Conservation (phyloP, 805 yeast species). For the Gaillardinia entomophila region DNA sequence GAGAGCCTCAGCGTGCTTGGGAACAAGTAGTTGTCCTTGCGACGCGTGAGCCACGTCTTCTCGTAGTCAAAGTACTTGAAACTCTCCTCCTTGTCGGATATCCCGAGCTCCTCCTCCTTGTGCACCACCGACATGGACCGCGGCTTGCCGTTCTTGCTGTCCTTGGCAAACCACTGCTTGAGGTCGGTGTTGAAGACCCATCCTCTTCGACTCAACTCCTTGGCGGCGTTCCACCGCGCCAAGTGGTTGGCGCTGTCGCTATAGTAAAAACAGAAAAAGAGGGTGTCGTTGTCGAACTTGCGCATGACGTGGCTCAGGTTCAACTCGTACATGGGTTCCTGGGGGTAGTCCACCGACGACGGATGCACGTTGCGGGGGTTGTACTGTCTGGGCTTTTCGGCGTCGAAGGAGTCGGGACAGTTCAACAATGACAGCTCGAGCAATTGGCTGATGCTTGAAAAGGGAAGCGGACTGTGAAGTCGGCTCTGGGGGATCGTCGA, state of each 20-base stretch:
- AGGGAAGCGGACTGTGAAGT: constrained; percentile 46
- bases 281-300: constrained; percentile 78
- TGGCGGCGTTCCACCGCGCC: constrained; percentile 55
- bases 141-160: constrained; percentile 42
- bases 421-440: constrained; percentile 76
- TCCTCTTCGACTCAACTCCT: constrained; percentile 70
- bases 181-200: constrained; percentile 75
- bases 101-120: constrained; percentile 11
- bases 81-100: constrained; percentile 37
- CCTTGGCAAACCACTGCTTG: constrained; percentile 76
- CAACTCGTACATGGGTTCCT: constrained; percentile 67
- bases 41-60: constrained; percentile 45
- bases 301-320: constrained; percentile 56
- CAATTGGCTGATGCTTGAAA: constrained; percentile 47
- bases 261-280: constrained; percentile 90
- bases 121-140: constrained; percentile 13
- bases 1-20: no score
- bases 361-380: constrained; percentile 82
- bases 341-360: constrained; percentile 85
- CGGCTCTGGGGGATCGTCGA: constrained; percentile 34
- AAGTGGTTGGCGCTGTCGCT: constrained; percentile 35
- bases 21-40: constrained; percentile 36
- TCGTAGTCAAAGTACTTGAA: constrained; percentile 87
- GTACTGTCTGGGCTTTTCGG: constrained; percentile 76
- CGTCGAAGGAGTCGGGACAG: constrained; percentile 91